A percentile compares a stretch with the other conserved stretches of the same genome.
Conservation (phyloP, 208 protist genomes). For the Crithidia mellificae region DNA sequence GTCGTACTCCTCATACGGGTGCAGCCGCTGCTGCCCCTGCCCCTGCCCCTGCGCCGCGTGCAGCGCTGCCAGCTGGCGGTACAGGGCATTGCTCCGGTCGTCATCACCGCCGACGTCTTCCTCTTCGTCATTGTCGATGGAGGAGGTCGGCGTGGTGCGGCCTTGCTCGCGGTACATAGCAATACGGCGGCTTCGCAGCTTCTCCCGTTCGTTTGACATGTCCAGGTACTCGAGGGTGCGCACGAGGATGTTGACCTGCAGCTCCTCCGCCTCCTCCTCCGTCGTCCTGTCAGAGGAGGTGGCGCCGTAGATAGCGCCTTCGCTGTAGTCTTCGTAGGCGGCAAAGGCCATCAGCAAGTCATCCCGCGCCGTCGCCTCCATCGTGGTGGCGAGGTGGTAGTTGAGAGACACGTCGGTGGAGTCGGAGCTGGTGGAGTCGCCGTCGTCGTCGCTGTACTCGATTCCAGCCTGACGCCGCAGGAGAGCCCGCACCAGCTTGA, state of each 20-base stretch:
- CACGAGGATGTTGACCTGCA: conserved; percentile 41
- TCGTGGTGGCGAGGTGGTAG: conserved; percentile 64
- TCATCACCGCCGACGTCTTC: conserved; percentile 23
- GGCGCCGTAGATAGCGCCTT: conserved; percentile 2
- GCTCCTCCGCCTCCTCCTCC: conserved; percentile 10
- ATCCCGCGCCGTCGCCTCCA: conserved; percentile 69
- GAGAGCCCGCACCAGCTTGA: conserved; percentile 55
- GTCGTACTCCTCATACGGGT: background rate
- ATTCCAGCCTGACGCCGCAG: conserved; percentile 43
- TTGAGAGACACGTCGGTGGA: conserved; percentile 76
- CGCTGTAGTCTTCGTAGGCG: conserved; percentile 34
- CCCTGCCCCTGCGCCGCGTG: conserved; percentile 1
- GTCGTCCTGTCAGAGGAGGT: background rate
- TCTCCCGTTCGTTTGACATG: conserved; percentile 81
- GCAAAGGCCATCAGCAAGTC: conserved; percentile 57
- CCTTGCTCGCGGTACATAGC: conserved; percentile 28
- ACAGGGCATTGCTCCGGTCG: conserved; percentile 30
- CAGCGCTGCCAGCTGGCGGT: conserved; percentile 15
- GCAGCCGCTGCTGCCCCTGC: too few relatives aligned
- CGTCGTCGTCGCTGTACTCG: conserved; percentile 42
- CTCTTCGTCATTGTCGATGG: conserved; percentile 16
- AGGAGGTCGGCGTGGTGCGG: conserved; percentile 12
- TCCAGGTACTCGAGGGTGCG: conserved; percentile 70
- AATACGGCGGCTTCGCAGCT: conserved; percentile 55
- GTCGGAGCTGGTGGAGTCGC: conserved; percentile 45